Evolutionary conservation across 176 grass and related monocot species (phyloP).

Genomic region (Neostapfia colusana): DNA sequence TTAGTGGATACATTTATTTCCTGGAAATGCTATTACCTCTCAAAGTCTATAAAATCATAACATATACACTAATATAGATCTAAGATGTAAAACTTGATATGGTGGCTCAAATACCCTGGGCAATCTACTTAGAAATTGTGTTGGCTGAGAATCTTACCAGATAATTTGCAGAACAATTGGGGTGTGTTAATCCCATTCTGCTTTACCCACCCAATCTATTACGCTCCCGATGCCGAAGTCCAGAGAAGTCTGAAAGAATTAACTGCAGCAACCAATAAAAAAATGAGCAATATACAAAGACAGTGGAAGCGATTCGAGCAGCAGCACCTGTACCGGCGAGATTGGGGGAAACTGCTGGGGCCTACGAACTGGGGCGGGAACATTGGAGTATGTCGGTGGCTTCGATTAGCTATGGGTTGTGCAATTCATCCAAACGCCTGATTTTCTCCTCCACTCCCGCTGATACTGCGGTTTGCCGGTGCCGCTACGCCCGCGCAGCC

Average conservation of each 20-base stretch:
- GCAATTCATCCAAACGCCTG: not conserved
- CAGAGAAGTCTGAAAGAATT: not conserved
- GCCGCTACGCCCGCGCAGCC: not conserved
- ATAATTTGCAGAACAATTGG: not conserved
- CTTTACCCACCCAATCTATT: not conserved
- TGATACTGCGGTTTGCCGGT: not conserved
- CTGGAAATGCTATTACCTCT: not conserved
- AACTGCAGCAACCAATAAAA: constrained; percentile 9
- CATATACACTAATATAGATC: not conserved
- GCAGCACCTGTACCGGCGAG: not conserved
- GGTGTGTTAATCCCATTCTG: not conserved
- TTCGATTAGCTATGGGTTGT: not conserved
- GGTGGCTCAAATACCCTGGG: not conserved
- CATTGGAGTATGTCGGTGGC: not conserved
- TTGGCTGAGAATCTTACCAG: constrained; percentile 18
- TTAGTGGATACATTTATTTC: not conserved
- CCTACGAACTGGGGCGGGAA: not conserved
- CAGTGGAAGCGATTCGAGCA: not conserved
- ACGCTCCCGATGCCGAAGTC: not conserved
- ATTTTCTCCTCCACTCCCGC: not conserved
- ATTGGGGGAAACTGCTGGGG: not conserved
- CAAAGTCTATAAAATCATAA: not conserved
- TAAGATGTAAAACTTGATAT: not conserved
- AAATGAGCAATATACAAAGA: not conserved
- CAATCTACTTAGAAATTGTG: not conserved